phyloP scores from a whole-genome alignment of 1,139 yeast genomes.

The Debaryomyces psychrophilus region DNA sequence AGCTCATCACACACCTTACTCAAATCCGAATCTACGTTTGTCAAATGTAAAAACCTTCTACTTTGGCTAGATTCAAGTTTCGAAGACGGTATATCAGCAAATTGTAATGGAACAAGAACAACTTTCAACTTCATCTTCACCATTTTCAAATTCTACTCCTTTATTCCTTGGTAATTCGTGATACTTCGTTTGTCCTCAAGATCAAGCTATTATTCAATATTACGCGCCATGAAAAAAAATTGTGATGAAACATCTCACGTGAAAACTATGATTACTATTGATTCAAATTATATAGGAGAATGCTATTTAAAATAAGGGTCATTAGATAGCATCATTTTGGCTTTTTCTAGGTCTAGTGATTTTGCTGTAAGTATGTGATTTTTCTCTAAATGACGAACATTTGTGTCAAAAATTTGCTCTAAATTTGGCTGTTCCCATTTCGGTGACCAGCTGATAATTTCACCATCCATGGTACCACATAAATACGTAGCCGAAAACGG shows the following conservation, averaged over 20 bases:
- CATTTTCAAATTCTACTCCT: slow-evolving; percentile 19
- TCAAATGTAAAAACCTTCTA: slow-evolving; percentile 64
- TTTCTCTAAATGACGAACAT: not conserved
- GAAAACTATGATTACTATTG: slow-evolving; percentile 3
- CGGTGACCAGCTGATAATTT: slow-evolving; percentile 56
- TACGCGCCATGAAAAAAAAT: slow-evolving; percentile 4
- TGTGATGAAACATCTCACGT: slow-evolving; percentile 6
- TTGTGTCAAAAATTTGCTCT: slow-evolving; percentile 16
- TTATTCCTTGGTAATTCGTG: not conserved
- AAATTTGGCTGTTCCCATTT: slow-evolving; percentile 24
- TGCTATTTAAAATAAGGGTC: slow-evolving; percentile 10
- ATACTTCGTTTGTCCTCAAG: not conserved
- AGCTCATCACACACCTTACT: slow-evolving; percentile 55
- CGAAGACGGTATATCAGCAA: slow-evolving; percentile 20
- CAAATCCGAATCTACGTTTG: slow-evolving; percentile 49
- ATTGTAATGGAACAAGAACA: slow-evolving; percentile 36
- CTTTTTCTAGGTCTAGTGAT: slow-evolving; percentile 5
- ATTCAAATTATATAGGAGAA: not conserved
- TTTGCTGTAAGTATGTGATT: not conserved
- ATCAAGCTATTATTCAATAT: not conserved
- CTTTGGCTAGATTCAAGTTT: slow-evolving; percentile 17
- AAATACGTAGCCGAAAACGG: slow-evolving; percentile 46
- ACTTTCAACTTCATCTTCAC: slow-evolving; percentile 42
- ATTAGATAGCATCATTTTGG: slow-evolving; percentile 4
- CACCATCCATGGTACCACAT: slow-evolving; percentile 64